Evolutionary conservation across 257 asterid species (phyloP).

Genomic region (Solanum bulbocastanum): DNA sequence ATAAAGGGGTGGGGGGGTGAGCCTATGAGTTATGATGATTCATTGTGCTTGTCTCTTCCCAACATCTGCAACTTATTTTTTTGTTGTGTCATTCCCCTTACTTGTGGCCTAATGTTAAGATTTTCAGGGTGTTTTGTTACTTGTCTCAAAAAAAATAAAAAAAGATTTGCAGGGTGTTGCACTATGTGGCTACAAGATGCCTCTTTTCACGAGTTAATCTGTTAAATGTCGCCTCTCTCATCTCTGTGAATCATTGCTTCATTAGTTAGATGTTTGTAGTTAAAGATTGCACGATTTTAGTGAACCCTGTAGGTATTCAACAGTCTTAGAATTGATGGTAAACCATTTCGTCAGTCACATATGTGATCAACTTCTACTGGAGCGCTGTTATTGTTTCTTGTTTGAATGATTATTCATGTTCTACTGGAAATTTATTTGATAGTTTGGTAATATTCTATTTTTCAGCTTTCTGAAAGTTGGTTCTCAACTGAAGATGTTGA

Average conservation of each 20-base stretch:
- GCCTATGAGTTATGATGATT: background rate
- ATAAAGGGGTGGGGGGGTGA: background rate
- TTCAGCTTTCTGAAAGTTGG: constrained; percentile 72
- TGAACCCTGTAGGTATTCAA: background rate
- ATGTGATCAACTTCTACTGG: background rate
- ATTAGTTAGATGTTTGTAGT: background rate
- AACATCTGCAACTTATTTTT: background rate
- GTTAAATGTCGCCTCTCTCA: background rate
- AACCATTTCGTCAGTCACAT: background rate
- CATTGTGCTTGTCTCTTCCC: background rate
- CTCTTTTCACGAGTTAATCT: background rate
- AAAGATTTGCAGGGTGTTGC: background rate
- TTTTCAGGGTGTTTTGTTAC: background rate
- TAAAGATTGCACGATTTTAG: background rate
- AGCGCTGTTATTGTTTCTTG: background rate
- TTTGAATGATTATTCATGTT: background rate
- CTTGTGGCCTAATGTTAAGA: background rate
- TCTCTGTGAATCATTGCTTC: background rate
- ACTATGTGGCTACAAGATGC: background rate
- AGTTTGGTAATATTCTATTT: background rate
- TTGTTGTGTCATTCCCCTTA: background rate
- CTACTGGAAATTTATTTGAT: background rate
- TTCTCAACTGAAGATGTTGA: constrained; percentile 78
- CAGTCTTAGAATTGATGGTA: background rate
- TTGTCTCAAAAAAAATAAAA: too few relatives aligned